These are phyloP conservation scores for Cordyceps militaris DNA, from an alignment of 2,329 filamentous ascomycete species.

Conservation along the genomic window DNA sequence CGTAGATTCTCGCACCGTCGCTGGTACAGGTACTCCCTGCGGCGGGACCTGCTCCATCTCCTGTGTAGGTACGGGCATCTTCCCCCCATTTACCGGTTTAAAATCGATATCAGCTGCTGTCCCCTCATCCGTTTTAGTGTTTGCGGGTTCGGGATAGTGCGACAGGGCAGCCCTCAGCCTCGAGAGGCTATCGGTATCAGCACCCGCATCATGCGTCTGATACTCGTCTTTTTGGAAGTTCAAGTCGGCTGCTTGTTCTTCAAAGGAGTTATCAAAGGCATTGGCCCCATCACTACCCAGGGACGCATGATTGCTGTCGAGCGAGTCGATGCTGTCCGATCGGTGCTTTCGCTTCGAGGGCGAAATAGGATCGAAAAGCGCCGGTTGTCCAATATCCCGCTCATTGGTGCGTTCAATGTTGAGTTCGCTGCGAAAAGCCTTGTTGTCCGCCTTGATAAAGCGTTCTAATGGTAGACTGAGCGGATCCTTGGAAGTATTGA, in stretches of 20 bases:
- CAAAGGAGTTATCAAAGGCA: slow-evolving; percentile 21
- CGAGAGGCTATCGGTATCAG: neutral
- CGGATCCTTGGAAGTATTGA: slow-evolving; percentile 27
- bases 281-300: slow-evolving; percentile 33
- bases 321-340: slow-evolving; percentile 38
- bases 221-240: slow-evolving; percentile 1
- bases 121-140: too few species aligned
- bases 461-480: slow-evolving; percentile 35
- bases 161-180: neutral
- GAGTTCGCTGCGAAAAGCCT: slow-evolving; percentile 44
- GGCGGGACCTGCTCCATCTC: slow-evolving; percentile 8
- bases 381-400: slow-evolving; percentile 16
- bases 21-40: neutral
- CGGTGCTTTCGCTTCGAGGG: slow-evolving; percentile 41
- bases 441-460: slow-evolving; percentile 46
- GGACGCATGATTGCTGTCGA: slow-evolving; percentile 40
- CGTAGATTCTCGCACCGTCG: neutral
- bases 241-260: slow-evolving; percentile 5
- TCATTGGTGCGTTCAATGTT: slow-evolving; percentile 28
- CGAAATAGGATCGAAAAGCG: slow-evolving; percentile 33
- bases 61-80: neutral
- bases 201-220: neutral
- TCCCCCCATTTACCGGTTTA: neutral
- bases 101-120: neutral
- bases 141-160: neutral